A percentile compares a stretch with the other conserved stretches of the same genome.
Conservation (phyloP, 2,329 filamentous ascomycete species). For the Coniosporium tulheliwenetii region DNA sequence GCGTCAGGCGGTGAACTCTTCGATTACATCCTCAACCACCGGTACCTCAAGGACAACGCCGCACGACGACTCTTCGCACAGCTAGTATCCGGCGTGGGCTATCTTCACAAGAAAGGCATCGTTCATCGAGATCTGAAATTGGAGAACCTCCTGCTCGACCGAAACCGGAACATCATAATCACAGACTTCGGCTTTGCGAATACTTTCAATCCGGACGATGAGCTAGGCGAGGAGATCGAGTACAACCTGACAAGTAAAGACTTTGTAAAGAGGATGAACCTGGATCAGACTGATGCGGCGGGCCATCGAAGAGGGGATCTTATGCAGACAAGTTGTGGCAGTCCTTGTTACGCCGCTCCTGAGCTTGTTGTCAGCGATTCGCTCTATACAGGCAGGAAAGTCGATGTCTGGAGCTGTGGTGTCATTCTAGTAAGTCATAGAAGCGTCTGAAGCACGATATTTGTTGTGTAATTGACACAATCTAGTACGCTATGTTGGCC, state of each 20-base stretch:
- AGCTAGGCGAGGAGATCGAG: conserved; percentile 81
- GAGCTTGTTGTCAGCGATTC: conserved; percentile 96
- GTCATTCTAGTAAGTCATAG: conserved; percentile 71
- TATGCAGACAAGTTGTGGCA: conserved; percentile 98
- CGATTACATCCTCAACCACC: conserved; percentile 93
- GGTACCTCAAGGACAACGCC: conserved; percentile 87
- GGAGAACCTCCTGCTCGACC: conserved; percentile 86
- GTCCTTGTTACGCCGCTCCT: conserved; percentile 92
- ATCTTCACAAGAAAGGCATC: conserved; percentile 96
- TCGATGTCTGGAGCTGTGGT: conserved; percentile 98
- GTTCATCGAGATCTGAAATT: conserved; percentile 94
- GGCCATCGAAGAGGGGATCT: conserved; percentile 76
- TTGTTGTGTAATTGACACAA: neutral
- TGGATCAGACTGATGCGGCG: conserved; percentile 63
- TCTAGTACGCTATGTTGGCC: conserved; percentile 95
- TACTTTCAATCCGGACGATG: conserved; percentile 80
- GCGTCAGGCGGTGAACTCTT: conserved; percentile 95
- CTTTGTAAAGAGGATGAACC: conserved; percentile 69
- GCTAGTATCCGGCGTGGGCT: conserved; percentile 88
- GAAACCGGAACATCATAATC: conserved; percentile 98
- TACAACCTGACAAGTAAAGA: conserved; percentile 75
- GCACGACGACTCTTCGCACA: conserved; percentile 88
- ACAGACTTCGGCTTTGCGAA: conserved; percentile 99
- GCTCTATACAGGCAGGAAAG: conserved; percentile 90
- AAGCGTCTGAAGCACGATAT: neutral